Evolutionary conservation across 2,329 filamentous ascomycete genomes (phyloP).

Genomic region (Aspergillus ibericus): DNA sequence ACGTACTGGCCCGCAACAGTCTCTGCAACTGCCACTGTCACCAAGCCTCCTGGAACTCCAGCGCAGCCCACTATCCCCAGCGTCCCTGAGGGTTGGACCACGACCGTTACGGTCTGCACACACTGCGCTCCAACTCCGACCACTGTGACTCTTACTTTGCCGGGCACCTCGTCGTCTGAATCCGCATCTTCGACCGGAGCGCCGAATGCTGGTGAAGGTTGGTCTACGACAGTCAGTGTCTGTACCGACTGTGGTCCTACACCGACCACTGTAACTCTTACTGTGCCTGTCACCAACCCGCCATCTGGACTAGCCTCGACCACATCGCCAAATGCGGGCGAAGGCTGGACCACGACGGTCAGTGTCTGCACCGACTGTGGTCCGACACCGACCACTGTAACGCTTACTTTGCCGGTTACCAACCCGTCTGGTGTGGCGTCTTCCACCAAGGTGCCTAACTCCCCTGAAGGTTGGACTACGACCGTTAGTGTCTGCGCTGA

Average conservation of each 20-base stretch:
- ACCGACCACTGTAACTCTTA: constrained; percentile 14
- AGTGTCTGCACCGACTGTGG: background rate
- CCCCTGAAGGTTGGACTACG: constrained; percentile 42
- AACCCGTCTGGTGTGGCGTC: constrained; percentile 17
- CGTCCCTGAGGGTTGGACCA: constrained; percentile 26
- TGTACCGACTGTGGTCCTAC: constrained; percentile 10
- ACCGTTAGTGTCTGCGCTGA: constrained; percentile 30
- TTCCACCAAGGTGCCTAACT: constrained; percentile 16
- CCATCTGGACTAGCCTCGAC: constrained; percentile 17
- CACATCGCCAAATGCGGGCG: constrained; percentile 26
- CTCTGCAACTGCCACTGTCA: constrained; percentile 29
- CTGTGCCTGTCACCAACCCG: constrained; percentile 13
- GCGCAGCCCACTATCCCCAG: background rate
- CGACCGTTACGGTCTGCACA: background rate
- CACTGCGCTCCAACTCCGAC: background rate
- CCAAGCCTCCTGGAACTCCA: constrained; percentile 16
- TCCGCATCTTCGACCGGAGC: constrained; percentile 14
- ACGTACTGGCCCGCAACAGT: constrained; percentile 37
- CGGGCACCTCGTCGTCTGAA: constrained; percentile 16
- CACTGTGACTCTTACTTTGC: constrained; percentile 7
- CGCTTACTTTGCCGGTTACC: constrained; percentile 11
- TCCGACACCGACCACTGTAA: background rate
- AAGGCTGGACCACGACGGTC: constrained; percentile 25
- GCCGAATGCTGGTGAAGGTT: constrained; percentile 33
- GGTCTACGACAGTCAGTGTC: constrained; percentile 40